These are phyloP conservation scores for Chaetomiaceae sp. DNA, from an alignment of 2,329 filamentous ascomycete species.

Conservation along the genomic window DNA sequence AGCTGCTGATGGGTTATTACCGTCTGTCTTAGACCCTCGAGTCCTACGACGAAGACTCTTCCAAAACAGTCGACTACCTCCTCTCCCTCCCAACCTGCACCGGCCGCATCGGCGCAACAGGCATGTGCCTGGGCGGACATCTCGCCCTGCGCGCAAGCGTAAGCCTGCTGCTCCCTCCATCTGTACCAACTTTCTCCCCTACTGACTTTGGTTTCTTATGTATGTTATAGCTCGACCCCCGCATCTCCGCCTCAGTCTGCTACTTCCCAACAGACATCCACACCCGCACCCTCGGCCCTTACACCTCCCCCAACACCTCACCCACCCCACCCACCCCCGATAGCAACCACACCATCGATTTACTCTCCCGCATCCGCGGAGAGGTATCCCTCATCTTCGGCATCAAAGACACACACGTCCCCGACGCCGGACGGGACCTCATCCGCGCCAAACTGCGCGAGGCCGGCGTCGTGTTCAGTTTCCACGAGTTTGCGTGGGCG, in stretches of 20 bases:
- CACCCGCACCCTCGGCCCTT: conserved; percentile 65
- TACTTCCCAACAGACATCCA: conserved; percentile 96
- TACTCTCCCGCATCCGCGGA: conserved; percentile 62
- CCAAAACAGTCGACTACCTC: conserved; percentile 63
- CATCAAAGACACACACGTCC: conserved; percentile 85
- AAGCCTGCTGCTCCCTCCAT: conserved; percentile 26
- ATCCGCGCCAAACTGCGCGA: conserved; percentile 79
- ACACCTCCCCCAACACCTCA: conserved; percentile 45
- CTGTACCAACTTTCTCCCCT: background rate
- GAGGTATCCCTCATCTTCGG: conserved; percentile 90
- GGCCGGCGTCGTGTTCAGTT: conserved; percentile 68
- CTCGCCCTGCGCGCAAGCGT: conserved; percentile 61
- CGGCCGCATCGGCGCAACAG: conserved; percentile 71
- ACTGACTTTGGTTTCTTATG: too few relatives aligned
- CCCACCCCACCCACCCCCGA: conserved; percentile 31
- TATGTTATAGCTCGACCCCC: conserved; percentile 70
- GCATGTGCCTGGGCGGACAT: conserved; percentile 93
- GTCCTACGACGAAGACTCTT: conserved; percentile 80
- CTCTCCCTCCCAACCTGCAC: conserved; percentile 73
- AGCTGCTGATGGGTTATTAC: background rate
- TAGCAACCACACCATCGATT: conserved; percentile 51
- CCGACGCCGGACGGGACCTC: conserved; percentile 73
- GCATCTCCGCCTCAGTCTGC: conserved; percentile 72
- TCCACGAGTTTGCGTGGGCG: conserved; percentile 88
- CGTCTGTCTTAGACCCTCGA: conserved; percentile 57